Evolutionary conservation across 2,329 filamentous ascomycete species (phyloP), one percentile per base, ranked within the genome.

Genomic region (Aciculosporium take): DNA sequence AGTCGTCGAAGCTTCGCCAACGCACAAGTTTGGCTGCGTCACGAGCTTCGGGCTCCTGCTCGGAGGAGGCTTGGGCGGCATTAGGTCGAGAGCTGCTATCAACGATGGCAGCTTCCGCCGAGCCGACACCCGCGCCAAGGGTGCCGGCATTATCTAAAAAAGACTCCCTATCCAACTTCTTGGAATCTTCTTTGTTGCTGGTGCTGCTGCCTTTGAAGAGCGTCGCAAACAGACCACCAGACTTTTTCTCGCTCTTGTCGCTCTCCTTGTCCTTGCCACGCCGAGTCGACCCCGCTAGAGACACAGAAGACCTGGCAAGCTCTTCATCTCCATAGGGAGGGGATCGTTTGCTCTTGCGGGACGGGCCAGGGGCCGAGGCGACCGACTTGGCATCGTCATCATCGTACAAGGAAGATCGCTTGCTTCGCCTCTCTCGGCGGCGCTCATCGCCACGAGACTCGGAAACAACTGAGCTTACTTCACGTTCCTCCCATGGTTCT

Each of bases 81-180:
- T 69, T 63, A 43, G 61, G 57, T 52, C 58, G 62, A 57, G 59
- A 55, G 51, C 56, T 54, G 52, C 60, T 55, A 52, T 61, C 57
- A 53, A 59, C 55, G 49, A 61, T 49, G 45, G 59, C 62, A 53
- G 60, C 61, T 60, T 68, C 67, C 64, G 65, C 68, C 61, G 72
- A 57, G 71, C 76, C 76, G 74, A 65, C 76, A 79, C 75, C 74
- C 68, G 71, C 72, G 75, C 75, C 75, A 74, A 72, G 67, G 70
- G 69, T 79, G 71, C 66, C 75, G 75, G 76, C 72, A 69, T 72
- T 75, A 79, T 62, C 76, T 79, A 79, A 79, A 79, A 80, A 79
- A 79, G 74, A 74, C 63, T 69, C 60, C 58, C 64, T 62, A 17
- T 46, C 41, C 33, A 43, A 27, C 40, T 39, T 46, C 38, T 37